A percentile compares a stretch with the other conserved stretches of the same genome.
Evolutionary conservation across 768 basidiomycete genomes (phyloP).

Genomic region (Phanerochaete sordida): DNA sequence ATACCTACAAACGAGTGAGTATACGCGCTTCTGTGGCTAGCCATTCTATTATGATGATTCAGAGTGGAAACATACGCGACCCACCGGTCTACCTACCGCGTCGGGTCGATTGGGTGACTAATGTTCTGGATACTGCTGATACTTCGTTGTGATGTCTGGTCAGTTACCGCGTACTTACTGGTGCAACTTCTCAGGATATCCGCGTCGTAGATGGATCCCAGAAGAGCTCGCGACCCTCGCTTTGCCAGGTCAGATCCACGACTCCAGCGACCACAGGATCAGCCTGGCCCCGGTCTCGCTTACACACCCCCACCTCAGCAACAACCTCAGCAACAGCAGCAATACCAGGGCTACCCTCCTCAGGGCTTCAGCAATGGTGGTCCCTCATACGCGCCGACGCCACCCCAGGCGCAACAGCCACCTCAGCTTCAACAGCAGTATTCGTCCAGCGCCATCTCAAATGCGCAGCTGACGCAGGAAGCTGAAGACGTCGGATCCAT

Average conservation of each 20-base stretch:
- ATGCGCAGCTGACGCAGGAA: conserved; percentile 24
- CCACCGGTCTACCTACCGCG: conserved; percentile 35
- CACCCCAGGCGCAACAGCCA: conserved; percentile 17
- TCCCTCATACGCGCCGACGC: conserved; percentile 2
- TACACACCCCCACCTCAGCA: conserved; percentile 16
- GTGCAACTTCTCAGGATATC: conserved; percentile 13
- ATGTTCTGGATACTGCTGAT: conserved; percentile 97
- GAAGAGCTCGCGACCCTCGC: conserved; percentile 78
- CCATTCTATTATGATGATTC: conserved; percentile 62
- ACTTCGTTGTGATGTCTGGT: conserved; percentile 11
- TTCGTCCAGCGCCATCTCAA: conserved; percentile 21
- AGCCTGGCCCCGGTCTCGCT: conserved; percentile 36
- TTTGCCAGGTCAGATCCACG: conserved; percentile 69
- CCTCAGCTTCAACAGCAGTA: conserved; percentile 16
- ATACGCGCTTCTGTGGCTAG: neutral
- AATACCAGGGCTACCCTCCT: neutral
- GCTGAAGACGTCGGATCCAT: conserved; percentile 18
- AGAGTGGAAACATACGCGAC: conserved; percentile 89
- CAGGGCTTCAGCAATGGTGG: neutral
- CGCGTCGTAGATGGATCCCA: conserved; percentile 64
- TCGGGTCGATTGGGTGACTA: conserved; percentile 75
- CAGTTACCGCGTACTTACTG: conserved; percentile 15
- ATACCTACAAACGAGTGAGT: neutral
- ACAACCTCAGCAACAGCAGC: conserved; percentile 5
- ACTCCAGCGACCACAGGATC: conserved; percentile 40